Conservation (phyloP, 139 green algal genomes). For the Chlamydomonas sp. region DNA sequence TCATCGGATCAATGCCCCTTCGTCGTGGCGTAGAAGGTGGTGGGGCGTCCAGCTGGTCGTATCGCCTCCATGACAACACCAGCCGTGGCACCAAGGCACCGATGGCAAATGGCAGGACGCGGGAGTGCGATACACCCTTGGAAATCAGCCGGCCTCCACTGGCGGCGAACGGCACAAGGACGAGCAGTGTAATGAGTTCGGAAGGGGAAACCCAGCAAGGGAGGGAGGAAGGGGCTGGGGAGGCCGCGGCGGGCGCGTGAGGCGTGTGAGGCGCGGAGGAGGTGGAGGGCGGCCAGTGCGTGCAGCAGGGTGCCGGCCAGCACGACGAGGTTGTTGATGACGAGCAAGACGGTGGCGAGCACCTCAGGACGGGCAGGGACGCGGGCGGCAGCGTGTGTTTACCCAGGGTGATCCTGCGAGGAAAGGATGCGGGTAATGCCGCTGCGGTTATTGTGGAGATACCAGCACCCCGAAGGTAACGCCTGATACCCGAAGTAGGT, state of each 20-base stretch:
- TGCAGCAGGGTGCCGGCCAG: background rate
- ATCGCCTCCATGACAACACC: background rate
- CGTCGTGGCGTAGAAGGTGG: background rate
- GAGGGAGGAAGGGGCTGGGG: background rate
- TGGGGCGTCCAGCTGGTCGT: background rate
- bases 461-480: background rate
- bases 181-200: background rate
- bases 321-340: background rate
- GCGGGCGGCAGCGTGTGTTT: background rate
- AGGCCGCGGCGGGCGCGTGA: background rate
- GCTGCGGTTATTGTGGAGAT: background rate
- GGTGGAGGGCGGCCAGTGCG: background rate
- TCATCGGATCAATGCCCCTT: background rate
- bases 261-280: too few relatives aligned
- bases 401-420: slow-evolving; percentile 13
- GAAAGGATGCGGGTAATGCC: background rate
- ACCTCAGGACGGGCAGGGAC: background rate
- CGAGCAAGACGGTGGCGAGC: background rate
- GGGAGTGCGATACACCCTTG: background rate
- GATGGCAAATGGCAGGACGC: background rate
- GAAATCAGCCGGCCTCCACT: background rate
- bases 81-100: background rate
- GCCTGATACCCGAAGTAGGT: background rate
- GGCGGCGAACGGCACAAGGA: background rate
- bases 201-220: slow-evolving; percentile 12